phyloP scores from a whole-genome alignment of 345 rosid genomes.

The Sonneratia caseolaris region DNA sequence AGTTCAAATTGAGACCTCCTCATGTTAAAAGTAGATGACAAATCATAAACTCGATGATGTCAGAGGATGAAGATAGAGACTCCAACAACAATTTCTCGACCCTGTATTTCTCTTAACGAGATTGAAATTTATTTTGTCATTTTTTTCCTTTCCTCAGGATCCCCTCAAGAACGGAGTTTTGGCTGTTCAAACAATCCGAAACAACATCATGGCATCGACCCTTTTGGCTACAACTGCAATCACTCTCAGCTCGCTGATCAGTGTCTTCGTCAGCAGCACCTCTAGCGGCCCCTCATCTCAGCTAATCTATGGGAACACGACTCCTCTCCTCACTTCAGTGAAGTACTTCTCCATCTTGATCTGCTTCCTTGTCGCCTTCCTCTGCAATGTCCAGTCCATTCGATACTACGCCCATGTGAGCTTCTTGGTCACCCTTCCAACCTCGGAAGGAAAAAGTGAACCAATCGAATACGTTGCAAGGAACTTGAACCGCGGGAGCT shows the following conservation, averaged over 20 bases:
- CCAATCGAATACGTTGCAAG: conserved; percentile 57
- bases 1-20: not conserved
- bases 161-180: conserved; percentile 81
- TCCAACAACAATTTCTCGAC: not conserved
- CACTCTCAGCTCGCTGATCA: conserved; percentile 76
- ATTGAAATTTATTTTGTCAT: not conserved
- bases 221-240: conserved; percentile 88
- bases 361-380: conserved; percentile 85
- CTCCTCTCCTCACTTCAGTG: conserved; percentile 42
- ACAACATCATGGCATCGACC: conserved; percentile 97
- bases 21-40: not conserved
- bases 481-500: conserved; percentile 84
- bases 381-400: conserved; percentile 84
- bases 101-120: not conserved
- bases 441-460: conserved; percentile 40
- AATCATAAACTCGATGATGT: not conserved
- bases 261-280: conserved; percentile 71
- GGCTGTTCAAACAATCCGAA: conserved; percentile 81
- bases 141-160: conserved; percentile 36
- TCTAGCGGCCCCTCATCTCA: conserved; percentile 34
- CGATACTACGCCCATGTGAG: conserved; percentile 86
- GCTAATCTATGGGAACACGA: conserved; percentile 57
- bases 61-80: not conserved
- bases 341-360: conserved; percentile 76
- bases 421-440: conserved; percentile 64